Base-by-base conservation (phyloP, 1,284 basidiomycete species). In the Puccinia coronata region DNA sequence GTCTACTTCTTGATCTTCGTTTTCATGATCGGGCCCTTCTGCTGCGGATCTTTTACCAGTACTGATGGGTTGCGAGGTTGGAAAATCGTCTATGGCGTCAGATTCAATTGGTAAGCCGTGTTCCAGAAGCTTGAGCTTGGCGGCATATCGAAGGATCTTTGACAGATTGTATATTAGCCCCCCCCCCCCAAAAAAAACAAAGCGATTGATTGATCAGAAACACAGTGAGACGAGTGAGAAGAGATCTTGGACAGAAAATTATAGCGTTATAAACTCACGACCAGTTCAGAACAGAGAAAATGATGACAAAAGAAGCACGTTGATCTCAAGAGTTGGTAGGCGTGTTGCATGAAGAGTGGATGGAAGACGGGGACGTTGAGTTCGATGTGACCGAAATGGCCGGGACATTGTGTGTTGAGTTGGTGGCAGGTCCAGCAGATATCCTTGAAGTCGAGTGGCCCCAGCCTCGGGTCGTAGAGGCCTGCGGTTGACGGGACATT, bases 341-440 rank as follows among this genome's bases (percentile, higher is more conserved):
- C 92, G 85, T 97, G 94, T 70, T 90, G 89, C 92, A 99, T 95
- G 88, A 98, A 99, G 41, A 99, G 88, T 0, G 97, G 97, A 86
- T 99, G 96, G 86, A 93, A 99, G 18, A 99, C 94, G 36, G 97
- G 95, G 28, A 93, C 90, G 14, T 97, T 95, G 8, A 99, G 91
- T 84, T 98, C 95, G 83, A 99, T 96, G 87, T 99, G 97, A n/a
- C 97, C 97, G 88, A 94, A 99, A 87, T 99, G 97, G 9, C 97
- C 97, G 0, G 97, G 96, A 86, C 97, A 99, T 82, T 92, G 92
- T 87, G 92, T 98, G 85, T 94, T 95, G 71, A 91, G 93, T 83
- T 96, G 90, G 80, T 90, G 91, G 86, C 97, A 99, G 87, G 97
- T 98, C 83, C 92, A 89, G 87, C 97, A 99, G 83, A 98, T 91